Base-by-base conservation (phyloP, 805 yeast genomes). In the Saturnispora ahearnii region DNA sequence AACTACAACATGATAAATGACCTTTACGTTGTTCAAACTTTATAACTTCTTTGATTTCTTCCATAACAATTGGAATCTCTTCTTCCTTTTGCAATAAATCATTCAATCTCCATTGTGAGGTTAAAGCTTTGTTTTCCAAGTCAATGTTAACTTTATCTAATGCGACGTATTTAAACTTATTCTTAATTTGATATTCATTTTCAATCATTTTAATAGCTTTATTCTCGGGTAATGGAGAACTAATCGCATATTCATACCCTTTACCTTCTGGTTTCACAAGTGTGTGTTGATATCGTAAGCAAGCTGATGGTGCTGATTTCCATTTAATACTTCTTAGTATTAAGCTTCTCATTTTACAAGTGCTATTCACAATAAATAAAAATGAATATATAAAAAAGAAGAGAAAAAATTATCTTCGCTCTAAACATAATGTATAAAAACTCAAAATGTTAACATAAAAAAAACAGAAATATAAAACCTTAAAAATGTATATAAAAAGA, bases 1-100 rank as follows among this genome's bases (percentile, higher is more conserved):
- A 82, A 3, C 82, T 72, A 4, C 63, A 61, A 60, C 87, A 81
- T 36, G 41, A 44, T 2, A 54, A 28, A 13, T 41, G 34, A 11
- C 32, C 21, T 7, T 34, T 11, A 2, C 18, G 6, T 37, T 50
- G 50, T 22, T 30, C 24, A 9, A 21, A 22, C 18, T 52, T 40
- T 10, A 54, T 29, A 11, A 50, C 30, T 2, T 32, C 9, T 10
- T 41, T 12, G 21, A 46, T 45, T 32, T 54, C 55, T 29, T 45
- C 15, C 32, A 45, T 41, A 22, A 46, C 46, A 1, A 31, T 21
- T 2, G 32, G 10, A 4, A 49, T 24, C 21, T 48, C 45, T 5
- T 12, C 29, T 2, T 22, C 34, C 2, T 12, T 22, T 9, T 21
- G 22, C 11, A 24, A 9, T 7, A 15, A 30, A 4, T 41, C 22